Evolutionary conservation across 176 grass and related monocot species (phyloP).

Genomic region (Sorghum bicolor): Sorghum_bicolor_NCBIv3 NC_012870.2:17744501-17745000

Average conservation of each 20-base stretch:
- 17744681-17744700: background rate
- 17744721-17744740: background rate
- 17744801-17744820: conserved; percentile 44
- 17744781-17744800: conserved; percentile 76
- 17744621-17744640: background rate
- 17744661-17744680: background rate
- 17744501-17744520: background rate
- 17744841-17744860: conserved; percentile 32
- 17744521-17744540: background rate
- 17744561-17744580: background rate
- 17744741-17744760: conserved; percentile 69
- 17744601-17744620: background rate
- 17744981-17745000: background rate
- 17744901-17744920: background rate
- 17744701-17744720: background rate
- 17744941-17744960: background rate
- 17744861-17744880: conserved; percentile 40
- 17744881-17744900: conserved; percentile 31
- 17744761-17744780: conserved; percentile 88
- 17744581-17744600: background rate
- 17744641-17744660: background rate
- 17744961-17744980: conserved; percentile 29
- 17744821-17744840: conserved; percentile 4
- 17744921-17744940: background rate
- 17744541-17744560: background rate